Percentiles rank a stretch among this genome's conserved stretches.
Conservation (phyloP, 2,329 filamentous ascomycete genomes). For the Elsinoe necatrix region DNA sequence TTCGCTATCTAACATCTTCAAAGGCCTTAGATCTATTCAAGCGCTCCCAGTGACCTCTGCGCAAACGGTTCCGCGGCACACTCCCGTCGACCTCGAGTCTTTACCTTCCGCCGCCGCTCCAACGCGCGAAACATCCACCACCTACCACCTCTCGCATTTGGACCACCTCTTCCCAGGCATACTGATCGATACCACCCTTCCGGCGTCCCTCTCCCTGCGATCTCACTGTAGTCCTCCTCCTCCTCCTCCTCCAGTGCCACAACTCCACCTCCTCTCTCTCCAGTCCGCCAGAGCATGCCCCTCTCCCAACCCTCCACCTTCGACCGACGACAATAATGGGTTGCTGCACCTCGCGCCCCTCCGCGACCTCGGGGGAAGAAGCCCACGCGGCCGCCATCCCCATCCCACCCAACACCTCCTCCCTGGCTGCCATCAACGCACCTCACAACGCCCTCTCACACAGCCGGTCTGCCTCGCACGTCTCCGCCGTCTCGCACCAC, state of each 20-base stretch:
- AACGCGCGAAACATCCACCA: neutral
- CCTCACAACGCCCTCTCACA: neutral
- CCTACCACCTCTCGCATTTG: neutral
- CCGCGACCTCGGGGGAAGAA: conserved; percentile 6
- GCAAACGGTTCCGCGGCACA: conserved; percentile 1
- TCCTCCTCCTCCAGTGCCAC: neutral
- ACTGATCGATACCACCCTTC: too few species aligned
- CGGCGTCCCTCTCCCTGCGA: too few species aligned
- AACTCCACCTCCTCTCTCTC: neutral
- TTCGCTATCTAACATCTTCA: neutral
- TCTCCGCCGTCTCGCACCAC: conserved; percentile 4
- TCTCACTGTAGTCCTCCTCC: too few species aligned
- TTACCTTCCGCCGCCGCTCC: neutral
- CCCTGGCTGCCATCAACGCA: conserved; percentile 16
- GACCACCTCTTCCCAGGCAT: too few species aligned
- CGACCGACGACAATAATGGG: conserved; percentile 6
- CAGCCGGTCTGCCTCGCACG: conserved; percentile 13
- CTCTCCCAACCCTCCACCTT: neutral
- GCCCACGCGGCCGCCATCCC: conserved; percentile 12
- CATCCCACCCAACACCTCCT: conserved; percentile 15
- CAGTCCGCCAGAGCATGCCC: neutral
- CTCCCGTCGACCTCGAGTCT: conserved; percentile 1
- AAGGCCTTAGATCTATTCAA: neutral
- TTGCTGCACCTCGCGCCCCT: conserved; percentile 17
- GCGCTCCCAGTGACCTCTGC: neutral